Conservation (phyloP, 2,329 filamentous ascomycete genomes). For the Gaeumannomyces sp. region DNA sequence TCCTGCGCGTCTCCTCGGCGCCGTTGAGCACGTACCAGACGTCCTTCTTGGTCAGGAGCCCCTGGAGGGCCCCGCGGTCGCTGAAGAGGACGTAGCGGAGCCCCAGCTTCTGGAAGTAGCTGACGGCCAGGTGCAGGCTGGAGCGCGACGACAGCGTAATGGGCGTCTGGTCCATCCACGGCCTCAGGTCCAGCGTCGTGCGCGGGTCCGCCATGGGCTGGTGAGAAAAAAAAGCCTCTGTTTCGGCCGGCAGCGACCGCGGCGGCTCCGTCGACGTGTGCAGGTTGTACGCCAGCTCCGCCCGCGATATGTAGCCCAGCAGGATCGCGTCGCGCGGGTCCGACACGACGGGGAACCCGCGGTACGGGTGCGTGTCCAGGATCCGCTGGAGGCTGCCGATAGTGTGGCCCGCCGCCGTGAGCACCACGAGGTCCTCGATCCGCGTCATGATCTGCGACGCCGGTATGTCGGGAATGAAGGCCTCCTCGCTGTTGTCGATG, state of each 20-base stretch:
- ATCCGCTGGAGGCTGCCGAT: conserved; percentile 67
- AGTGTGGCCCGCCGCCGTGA: conserved; percentile 83
- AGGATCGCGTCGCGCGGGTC: conserved; percentile 72
- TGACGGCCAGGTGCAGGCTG: conserved; percentile 76
- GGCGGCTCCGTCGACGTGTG: conserved; percentile 50
- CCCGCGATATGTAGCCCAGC: conserved; percentile 88
- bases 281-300: conserved; percentile 79
- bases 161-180: conserved; percentile 99
- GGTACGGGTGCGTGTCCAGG: conserved; percentile 68
- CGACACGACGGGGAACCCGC: conserved; percentile 86
- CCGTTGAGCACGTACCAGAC: conserved; percentile 89
- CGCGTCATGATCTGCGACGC: conserved; percentile 89
- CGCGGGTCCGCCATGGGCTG: conserved; percentile 73
- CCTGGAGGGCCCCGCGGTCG: conserved; percentile 74
- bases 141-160: conserved; percentile 77
- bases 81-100: conserved; percentile 84
- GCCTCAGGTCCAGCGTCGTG: conserved; percentile 76
- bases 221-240: conserved; percentile 79
- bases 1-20: conserved; percentile 54
- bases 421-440: conserved; percentile 81
- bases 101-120: conserved; percentile 92
- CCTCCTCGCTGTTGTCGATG: conserved; percentile 82
- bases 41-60: conserved; percentile 93
- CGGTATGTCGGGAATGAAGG: conserved; percentile 70
- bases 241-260: conserved; percentile 58